phyloP scores from a whole-genome alignment of 1,284 basidiomycete species.

The Trametes pubescens region DNA sequence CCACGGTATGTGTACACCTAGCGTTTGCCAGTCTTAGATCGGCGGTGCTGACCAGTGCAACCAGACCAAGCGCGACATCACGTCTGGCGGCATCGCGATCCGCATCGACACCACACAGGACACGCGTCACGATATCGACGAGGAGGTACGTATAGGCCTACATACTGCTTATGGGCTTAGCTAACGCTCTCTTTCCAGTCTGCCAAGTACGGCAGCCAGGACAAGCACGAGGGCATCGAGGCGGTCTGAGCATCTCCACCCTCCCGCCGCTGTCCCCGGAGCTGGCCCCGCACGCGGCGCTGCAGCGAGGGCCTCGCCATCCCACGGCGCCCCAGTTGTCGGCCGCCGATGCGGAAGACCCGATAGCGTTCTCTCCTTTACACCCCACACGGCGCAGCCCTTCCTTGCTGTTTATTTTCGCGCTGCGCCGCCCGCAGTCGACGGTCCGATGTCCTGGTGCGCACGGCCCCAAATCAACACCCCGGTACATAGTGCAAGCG shows the following conservation, averaged over 20 bases:
- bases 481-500: no score
- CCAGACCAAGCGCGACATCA: conserved; percentile 13
- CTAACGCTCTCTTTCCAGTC: not conserved
- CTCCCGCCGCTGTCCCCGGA: not conserved
- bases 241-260: conserved; percentile 6
- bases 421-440: not conserved
- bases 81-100: conserved; percentile 46
- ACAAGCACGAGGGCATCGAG: conserved; percentile 17
- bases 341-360: not conserved
- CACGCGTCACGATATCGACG: conserved; percentile 37
- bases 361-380: not conserved
- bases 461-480: not conserved
- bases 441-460: not conserved
- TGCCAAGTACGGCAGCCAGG: conserved; percentile 17
- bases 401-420: not conserved
- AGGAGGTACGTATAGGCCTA: not conserved
- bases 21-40: not conserved
- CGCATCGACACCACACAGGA: conserved; percentile 63
- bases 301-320: not conserved
- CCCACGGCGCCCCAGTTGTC: no score
- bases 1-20: conserved; percentile 3
- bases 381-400: not conserved
- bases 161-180: not conserved
- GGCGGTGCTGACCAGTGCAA: not conserved
- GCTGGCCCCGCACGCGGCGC: not conserved